Conservation (phyloP, 768 basidiomycete genomes). For the Pluteus cervinus region DNA sequence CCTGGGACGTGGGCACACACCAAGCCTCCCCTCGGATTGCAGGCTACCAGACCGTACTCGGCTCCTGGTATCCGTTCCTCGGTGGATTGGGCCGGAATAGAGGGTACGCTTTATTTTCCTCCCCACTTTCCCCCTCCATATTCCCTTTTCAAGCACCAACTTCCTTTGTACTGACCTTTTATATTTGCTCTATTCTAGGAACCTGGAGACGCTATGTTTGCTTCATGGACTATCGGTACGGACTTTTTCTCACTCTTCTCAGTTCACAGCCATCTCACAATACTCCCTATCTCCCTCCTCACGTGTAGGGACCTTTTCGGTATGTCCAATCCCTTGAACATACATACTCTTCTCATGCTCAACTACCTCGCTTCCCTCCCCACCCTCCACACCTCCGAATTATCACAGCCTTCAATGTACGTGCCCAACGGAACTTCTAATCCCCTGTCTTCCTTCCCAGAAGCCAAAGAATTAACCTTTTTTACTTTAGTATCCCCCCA, state of each 20-base stretch:
- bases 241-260: neutral
- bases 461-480: conserved; percentile 5
- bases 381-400: neutral
- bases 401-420: conserved; percentile 35
- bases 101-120: conserved; percentile 43
- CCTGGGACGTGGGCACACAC: conserved; percentile 26
- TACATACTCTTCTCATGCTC: no score
- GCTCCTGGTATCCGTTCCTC: conserved; percentile 32
- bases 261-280: neutral
- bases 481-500: conserved; percentile 8
- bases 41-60: conserved; percentile 48
- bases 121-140: no score
- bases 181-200: conserved; percentile 22
- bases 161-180: conserved; percentile 5
- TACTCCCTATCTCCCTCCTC: neutral
- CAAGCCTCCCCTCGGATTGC: conserved; percentile 44
- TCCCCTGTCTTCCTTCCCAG: neutral
- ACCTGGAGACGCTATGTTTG: conserved; percentile 71
- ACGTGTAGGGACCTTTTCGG: conserved; percentile 11
- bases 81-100: conserved; percentile 69
- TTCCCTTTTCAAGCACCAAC: neutral
- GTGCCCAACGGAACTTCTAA: neutral
- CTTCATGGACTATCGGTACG: conserved; percentile 74
- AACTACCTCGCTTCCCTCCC: neutral
- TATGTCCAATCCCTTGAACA: conserved; percentile 17